Conservation (phyloP, 345 rosid species). For the Clausena lansium region DNA sequence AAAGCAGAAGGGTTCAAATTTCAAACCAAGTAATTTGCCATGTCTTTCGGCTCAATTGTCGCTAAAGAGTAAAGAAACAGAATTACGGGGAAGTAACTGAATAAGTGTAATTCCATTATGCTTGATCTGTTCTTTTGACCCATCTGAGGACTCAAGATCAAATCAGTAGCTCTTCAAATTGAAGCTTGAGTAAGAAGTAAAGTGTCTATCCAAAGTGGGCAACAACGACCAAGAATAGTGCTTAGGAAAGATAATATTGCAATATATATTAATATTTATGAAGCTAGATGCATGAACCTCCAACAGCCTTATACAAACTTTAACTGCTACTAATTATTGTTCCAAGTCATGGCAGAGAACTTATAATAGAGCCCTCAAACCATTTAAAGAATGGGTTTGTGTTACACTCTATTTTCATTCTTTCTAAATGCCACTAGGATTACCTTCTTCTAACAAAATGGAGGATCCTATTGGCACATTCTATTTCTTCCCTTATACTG, state of each 20-base stretch:
- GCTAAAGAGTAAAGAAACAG: not conserved
- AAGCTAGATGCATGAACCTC: slow-evolving; percentile 19
- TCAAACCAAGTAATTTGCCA: not conserved
- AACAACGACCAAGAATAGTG: not conserved
- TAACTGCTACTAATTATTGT: slow-evolving; percentile 8
- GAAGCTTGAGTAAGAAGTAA: not conserved
- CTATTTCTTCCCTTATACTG: slow-evolving; percentile 8
- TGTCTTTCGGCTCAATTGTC: not conserved
- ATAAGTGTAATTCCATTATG: not conserved
- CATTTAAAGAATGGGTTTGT: slow-evolving; percentile 30
- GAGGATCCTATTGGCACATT: not conserved
- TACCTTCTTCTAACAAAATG: slow-evolving; percentile 4
- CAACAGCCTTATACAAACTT: slow-evolving; percentile 9
- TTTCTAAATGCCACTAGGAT: slow-evolving; percentile 1
- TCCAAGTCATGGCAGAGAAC: slow-evolving; percentile 28
- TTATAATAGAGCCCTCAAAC: slow-evolving; percentile 28
- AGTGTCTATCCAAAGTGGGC: not conserved
- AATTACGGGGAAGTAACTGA: not conserved
- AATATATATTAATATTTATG: slow-evolving; percentile 12
- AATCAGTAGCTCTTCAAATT: not conserved
- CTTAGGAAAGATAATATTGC: not conserved
- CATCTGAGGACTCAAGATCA: too few species aligned
- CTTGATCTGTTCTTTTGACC: too few species aligned
- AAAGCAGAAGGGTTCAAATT: not conserved
- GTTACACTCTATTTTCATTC: slow-evolving; percentile 2